Evolutionary conservation across 495 filamentous ascomycete species (phyloP), one percentile per base, ranked within the genome.

Genomic region (Trichocladium uniseriatum): DNA sequence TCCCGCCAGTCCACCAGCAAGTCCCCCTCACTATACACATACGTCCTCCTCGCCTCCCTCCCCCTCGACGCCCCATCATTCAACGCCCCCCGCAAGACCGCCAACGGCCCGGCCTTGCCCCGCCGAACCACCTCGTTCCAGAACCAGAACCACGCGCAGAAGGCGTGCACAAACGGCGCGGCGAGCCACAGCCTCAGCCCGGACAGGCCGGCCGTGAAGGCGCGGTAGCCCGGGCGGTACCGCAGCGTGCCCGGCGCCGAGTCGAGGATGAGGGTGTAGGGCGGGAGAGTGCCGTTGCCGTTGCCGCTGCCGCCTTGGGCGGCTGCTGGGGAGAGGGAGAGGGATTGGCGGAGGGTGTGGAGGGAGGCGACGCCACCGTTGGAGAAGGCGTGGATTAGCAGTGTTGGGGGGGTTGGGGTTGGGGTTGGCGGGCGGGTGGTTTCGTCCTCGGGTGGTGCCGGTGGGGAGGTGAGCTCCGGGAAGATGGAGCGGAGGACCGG

Each of bases 371-470:
- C 53, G 15, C 72, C 72, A 43, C 71, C 72, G 60, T 72, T 73
- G 38, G 70, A 73, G 51, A 67, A 72, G 38, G 63, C 31, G 53
- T 76, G 71, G 50, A 69, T 53, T 4, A 71, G 52, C 6, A 74
- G 54, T 3, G 4, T 43, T 68, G 49, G 3, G 69, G 36, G 3
- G 21, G 14, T 22, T n/a, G 24, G 15, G 14, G 3, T 21, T 5
- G 38, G 11, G 3, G 19, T 5, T 2, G 46, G 38, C 9, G n/a
- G n/a, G n/a, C n/a, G n/a, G 16, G 40, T 37, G 11, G 27, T 5
- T 6, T 1, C 37, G 22, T 11, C 31, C n/a, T 10, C 13, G 31
- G 13, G 31, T 6, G 9, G 7, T 5, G 5, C 5, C 5, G 31
- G 4, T 2, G 37, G 3, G 13, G 37, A 3, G 7, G 11, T 16